phyloP scores from a whole-genome alignment of 2,329 filamentous ascomycete genomes.

The Exophiala sideris region DNA sequence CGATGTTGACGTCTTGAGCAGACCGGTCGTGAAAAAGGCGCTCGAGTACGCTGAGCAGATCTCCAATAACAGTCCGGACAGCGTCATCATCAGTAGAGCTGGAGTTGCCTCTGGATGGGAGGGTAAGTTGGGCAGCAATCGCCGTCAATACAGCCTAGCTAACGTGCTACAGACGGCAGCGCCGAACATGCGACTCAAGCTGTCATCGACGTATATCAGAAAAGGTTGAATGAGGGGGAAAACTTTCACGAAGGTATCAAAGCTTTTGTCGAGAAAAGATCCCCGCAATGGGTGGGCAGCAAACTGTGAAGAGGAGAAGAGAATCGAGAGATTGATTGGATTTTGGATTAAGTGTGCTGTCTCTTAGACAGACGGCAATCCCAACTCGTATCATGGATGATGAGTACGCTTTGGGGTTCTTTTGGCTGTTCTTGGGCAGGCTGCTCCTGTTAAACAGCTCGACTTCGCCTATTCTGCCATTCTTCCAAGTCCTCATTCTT shows the following conservation, averaged over 20 bases:
- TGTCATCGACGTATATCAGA: constrained; percentile 54
- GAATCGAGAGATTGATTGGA: neutral
- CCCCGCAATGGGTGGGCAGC: constrained; percentile 60
- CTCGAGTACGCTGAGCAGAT: constrained; percentile 60
- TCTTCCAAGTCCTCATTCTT: too few relatives aligned
- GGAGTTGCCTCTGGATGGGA: constrained; percentile 72
- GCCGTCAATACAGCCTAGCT: too few relatives aligned
- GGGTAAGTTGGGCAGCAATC: neutral
- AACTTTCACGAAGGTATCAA: constrained; percentile 72
- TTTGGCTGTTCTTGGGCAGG: too few relatives aligned
- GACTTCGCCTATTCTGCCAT: too few relatives aligned
- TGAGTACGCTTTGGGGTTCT: too few relatives aligned
- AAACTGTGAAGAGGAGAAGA: constrained; percentile 32
- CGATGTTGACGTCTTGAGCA: constrained; percentile 14
- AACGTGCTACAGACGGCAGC: constrained; percentile 45
- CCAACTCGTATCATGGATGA: neutral
- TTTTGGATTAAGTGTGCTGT: neutral
- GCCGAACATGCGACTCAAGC: constrained; percentile 60
- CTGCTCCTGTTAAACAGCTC: too few relatives aligned
- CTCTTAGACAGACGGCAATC: neutral
- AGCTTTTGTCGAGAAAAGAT: constrained; percentile 74
- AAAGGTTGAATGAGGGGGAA: constrained; percentile 48
- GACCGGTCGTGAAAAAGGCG: constrained; percentile 39
- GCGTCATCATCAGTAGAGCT: constrained; percentile 68
- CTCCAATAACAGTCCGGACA: constrained; percentile 67